Evolutionary conservation across 1,284 basidiomycete species (phyloP), one percentile per base, ranked within the genome.

Genomic region (Apiotrichum sp.): DNA sequence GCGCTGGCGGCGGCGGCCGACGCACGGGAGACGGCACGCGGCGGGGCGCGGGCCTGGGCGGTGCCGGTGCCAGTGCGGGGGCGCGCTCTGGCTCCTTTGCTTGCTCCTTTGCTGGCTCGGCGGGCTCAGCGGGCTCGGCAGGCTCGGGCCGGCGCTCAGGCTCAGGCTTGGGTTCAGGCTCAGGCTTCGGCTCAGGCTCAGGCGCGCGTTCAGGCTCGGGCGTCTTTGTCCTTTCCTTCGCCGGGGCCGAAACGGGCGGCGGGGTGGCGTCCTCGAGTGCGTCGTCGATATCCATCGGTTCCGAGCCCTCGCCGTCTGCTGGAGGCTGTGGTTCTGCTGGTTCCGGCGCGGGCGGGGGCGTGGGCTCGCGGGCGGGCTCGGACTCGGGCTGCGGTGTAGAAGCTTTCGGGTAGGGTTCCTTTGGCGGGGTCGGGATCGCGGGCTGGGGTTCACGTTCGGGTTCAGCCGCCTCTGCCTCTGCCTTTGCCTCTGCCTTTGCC

Each of bases 281-380:
- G 45, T 38, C 36, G 36, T 49, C 47, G 36, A 49, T 38, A 29
- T 49, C 47, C 47, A 49, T 49, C 31, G 47, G 38, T 29, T 49
- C 49, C 4, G 36, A 38, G 36, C 36, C 36, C 9, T 38, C 36
- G 13, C 36, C 13, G 40, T 50, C 49, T 14, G 32, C n/a, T 6
- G n/a, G 14, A 13, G 36, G 36, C 36, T 38, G 36, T 13, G 36
- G 36, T 38, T 38, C 36, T 38, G 36, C 36, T 9, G 36, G 36
- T 13, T 38, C 36, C 8, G 36, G 36, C 10, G 14, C 2, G 36
- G 36, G 46, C 31, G 31, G 43, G 16, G 22, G 9, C 22, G 44
- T 44, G 43, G n/a, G n/a, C 16, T 11, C 6, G 16, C 22, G 31
- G 46, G 46, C 8, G 14, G 46, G 34, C 46, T 47, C 46, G 14